Conservation (phyloP, 345 rosid genomes). For the Reutealis trisperma region DNA sequence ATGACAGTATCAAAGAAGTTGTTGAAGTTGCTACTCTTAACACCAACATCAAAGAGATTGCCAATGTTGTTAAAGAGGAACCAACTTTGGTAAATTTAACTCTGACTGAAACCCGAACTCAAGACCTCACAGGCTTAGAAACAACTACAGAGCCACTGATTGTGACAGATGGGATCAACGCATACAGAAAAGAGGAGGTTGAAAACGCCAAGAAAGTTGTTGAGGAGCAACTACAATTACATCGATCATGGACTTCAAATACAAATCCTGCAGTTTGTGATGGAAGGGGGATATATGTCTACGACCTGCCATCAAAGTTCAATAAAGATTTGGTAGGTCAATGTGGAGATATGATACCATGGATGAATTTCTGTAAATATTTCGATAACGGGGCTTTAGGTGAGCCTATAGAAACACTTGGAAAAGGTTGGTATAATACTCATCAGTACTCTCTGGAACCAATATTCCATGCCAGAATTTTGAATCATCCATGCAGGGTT, state of each 20-base stretch:
- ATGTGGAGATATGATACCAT: slow-evolving; percentile 76
- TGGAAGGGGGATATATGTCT: slow-evolving; percentile 64
- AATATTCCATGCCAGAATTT: slow-evolving; percentile 64
- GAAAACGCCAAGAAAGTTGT: slow-evolving; percentile 43
- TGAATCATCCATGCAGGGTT: slow-evolving; percentile 85
- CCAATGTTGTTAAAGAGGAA: background rate
- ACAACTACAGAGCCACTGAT: background rate
- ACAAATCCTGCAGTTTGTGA: slow-evolving; percentile 34
- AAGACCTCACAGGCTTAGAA: no score
- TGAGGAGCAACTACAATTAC: slow-evolving; percentile 49
- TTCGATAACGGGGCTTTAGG: slow-evolving; percentile 65
- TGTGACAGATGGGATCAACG: slow-evolving; percentile 1
- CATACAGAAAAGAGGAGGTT: slow-evolving; percentile 30
- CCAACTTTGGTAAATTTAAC: background rate
- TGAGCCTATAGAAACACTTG: slow-evolving; percentile 55
- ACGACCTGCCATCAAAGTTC: slow-evolving; percentile 77
- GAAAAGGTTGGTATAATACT: slow-evolving; percentile 64
- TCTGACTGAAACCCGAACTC: no score
- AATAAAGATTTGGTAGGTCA: slow-evolving; percentile 72
- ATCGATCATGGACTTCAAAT: slow-evolving; percentile 58
- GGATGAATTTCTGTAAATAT: slow-evolving; percentile 62
- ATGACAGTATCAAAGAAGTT: background rate
- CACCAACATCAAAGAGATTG: background rate
- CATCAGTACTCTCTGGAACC: slow-evolving; percentile 81
- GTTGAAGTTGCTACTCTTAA: background rate